Conservation (phyloP, 1,139 yeast genomes). For the Taiozyma sp. region DNA sequence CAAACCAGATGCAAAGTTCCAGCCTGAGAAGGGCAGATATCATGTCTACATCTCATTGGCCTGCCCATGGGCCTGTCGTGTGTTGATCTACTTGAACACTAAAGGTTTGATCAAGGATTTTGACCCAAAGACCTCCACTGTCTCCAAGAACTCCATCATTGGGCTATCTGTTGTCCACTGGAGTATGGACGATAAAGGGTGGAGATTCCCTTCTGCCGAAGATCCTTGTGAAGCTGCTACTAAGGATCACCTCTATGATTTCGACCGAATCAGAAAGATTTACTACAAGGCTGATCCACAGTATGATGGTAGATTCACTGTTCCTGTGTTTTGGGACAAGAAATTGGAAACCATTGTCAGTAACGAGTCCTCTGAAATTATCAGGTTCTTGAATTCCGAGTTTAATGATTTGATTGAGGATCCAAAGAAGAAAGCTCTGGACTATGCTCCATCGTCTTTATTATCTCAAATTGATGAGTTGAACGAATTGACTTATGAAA, state of each 20-base stretch:
- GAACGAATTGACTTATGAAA: slow-evolving; percentile 82
- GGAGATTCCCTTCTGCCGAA: slow-evolving; percentile 65
- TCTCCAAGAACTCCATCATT: slow-evolving; percentile 34
- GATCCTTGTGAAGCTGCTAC: slow-evolving; percentile 52
- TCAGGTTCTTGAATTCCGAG: slow-evolving; percentile 74
- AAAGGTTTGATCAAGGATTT: slow-evolving; percentile 65
- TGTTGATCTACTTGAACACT: slow-evolving; percentile 68
- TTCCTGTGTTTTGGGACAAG: slow-evolving; percentile 91
- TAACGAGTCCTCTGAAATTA: slow-evolving; percentile 86
- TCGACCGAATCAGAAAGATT: slow-evolving; percentile 58
- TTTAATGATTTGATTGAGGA: slow-evolving; percentile 50
- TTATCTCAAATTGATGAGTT: slow-evolving; percentile 63
- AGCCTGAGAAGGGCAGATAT: slow-evolving; percentile 77
- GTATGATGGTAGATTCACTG: slow-evolving; percentile 81
- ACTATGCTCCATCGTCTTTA: slow-evolving; percentile 58
- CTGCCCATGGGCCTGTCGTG: slow-evolving; percentile 95
- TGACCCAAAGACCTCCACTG: slow-evolving; percentile 22
- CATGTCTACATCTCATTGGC: slow-evolving; percentile 86
- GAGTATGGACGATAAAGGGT: slow-evolving; percentile 80
- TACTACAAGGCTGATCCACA: slow-evolving; percentile 74
- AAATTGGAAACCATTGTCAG: slow-evolving; percentile 78
- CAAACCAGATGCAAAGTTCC: slow-evolving; percentile 55
- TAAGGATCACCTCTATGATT: slow-evolving; percentile 61
- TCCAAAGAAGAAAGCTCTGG: slow-evolving; percentile 44
- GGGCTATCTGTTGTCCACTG: slow-evolving; percentile 82